These are phyloP conservation scores for Scytalidium lignicola DNA, from an alignment of 2,329 filamentous ascomycete species.

Conservation along the genomic window DNA sequence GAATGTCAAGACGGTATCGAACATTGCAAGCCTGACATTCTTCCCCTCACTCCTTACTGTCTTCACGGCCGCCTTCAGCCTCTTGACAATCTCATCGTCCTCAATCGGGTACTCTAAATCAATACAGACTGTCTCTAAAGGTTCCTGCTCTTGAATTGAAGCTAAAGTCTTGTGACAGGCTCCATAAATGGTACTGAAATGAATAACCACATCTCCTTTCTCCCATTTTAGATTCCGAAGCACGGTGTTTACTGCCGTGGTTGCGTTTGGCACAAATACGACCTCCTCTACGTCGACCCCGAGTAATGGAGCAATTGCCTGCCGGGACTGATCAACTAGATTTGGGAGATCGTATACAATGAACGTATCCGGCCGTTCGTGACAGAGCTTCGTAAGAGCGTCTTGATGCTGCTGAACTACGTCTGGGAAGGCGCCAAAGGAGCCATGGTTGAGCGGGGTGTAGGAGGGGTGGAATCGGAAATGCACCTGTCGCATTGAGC, in stretches of 20 bases:
- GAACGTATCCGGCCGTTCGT: slow-evolving; percentile 68
- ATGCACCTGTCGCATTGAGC: slow-evolving; percentile 15
- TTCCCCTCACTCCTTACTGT: slow-evolving; percentile 49
- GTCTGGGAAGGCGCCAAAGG: slow-evolving; percentile 71
- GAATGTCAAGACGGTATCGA: slow-evolving; percentile 74
- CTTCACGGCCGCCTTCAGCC: slow-evolving; percentile 53
- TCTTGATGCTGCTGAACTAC: slow-evolving; percentile 58
- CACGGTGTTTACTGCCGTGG: slow-evolving; percentile 70
- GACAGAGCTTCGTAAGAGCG: slow-evolving; percentile 56
- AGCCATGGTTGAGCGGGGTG: slow-evolving; percentile 43
- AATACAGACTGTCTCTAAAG: slow-evolving; percentile 35
- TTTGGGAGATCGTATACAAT: slow-evolving; percentile 62
- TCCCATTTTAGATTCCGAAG: slow-evolving; percentile 69
- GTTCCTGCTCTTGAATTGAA: slow-evolving; percentile 42
- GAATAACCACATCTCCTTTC: slow-evolving; percentile 62
- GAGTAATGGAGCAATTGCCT: slow-evolving; percentile 59
- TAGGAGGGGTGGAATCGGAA: slow-evolving; percentile 19
- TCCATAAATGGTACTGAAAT: slow-evolving; percentile 75
- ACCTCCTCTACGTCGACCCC: slow-evolving; percentile 59
- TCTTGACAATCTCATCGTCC: slow-evolving; percentile 58
- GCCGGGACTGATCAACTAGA: slow-evolving; percentile 59
- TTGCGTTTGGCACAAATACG: slow-evolving; percentile 78
- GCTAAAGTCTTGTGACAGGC: slow-evolving; percentile 69
- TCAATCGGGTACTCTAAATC: slow-evolving; percentile 61
- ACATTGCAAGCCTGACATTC: slow-evolving; percentile 64